Evolutionary conservation across 768 basidiomycete genomes (phyloP).

Genomic region (Polyporus arcularius): DNA sequence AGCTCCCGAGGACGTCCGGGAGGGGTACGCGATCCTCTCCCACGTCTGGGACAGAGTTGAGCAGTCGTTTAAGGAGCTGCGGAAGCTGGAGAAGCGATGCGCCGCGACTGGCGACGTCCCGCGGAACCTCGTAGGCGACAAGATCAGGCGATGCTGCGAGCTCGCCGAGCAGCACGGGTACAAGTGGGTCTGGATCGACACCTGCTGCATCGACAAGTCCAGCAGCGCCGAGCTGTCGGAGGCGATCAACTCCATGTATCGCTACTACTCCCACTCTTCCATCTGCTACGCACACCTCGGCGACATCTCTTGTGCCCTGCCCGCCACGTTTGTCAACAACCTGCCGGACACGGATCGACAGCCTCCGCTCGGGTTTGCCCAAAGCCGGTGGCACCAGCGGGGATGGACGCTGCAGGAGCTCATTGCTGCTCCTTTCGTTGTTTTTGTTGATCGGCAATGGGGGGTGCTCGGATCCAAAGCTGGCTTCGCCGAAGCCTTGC

Average conservation of each 20-base stretch:
- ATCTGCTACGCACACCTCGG: conserved; percentile 4
- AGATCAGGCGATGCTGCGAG: not conserved
- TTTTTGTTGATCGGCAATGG: not conserved
- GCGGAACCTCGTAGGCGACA: not conserved
- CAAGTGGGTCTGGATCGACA: conserved; percentile 8
- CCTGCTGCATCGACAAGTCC: conserved; percentile 12
- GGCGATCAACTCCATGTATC: conserved; percentile 11
- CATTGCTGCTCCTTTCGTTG: not conserved
- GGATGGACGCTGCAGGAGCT: conserved; percentile 9
- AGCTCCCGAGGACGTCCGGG: not conserved
- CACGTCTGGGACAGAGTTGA: not conserved
- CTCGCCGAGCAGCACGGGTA: not conserved
- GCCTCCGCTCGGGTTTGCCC: not conserved
- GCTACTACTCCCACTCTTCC: not conserved
- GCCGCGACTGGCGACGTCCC: not conserved
- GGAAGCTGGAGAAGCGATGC: not conserved
- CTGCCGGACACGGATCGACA: not conserved
- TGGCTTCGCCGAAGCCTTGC: not conserved
- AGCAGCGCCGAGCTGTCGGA: conserved; percentile 10
- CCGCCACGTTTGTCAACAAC: no score
- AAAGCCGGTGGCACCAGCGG: conserved; percentile 1
- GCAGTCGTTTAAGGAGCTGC: not conserved
- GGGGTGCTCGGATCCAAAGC: not conserved
- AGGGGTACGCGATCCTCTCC: not conserved
- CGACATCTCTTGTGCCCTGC: not conserved